Base-by-base conservation (phyloP, 306 rosid species). In the Inga leiocalycina region DNA sequence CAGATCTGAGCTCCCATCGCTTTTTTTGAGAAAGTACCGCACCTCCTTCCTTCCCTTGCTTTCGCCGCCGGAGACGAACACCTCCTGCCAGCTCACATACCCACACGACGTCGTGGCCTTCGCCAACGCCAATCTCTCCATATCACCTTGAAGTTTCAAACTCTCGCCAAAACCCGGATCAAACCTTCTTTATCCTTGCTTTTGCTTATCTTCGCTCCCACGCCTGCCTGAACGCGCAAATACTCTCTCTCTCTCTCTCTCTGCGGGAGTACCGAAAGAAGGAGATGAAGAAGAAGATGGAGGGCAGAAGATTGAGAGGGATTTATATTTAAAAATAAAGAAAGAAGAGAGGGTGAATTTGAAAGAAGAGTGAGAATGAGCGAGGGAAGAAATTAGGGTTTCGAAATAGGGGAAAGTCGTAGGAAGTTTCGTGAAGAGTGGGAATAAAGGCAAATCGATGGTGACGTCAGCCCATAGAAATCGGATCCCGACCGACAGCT, bases 61-160 rank as follows among this genome's bases (percentile, higher is more conserved):
- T 10, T 91, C 90, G 71, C 51, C 89, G 68, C 43, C 80, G 0
- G 92, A 88, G 6, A 89, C 89, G 2, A 84, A 88, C 16, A 79
- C 90, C 90, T 93, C 98, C 43, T 91, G 89, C 98, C 98, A 95
- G 71, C 90, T 87, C 77, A 86, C 85, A 49, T 87, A 95, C 46
- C 75, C 83, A 69, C 57, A 46, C 83, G 91, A 66, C 82, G 91
- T 73, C 69, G 87, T 57, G 56, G 54, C 71, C 22, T 56, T 32
- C 75, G 72, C 35, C 41, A 82, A 74, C 68, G 82, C 87, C 81
- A 88, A 66, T 20, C 85, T 83, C 85, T 88, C 93, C 94, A 91
- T 86, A 39, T 35, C n/a, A 54, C 46, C 78, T 74, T 4, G 32
- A 71, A 71, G 44, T 27, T 79, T 80, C 20, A 67, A 19, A 56